Percentiles rank a stretch among this genome's conserved stretches.
phyloP scores from a whole-genome alignment of 768 basidiomycete genomes.

The Lactarius akahatsu region DNA sequence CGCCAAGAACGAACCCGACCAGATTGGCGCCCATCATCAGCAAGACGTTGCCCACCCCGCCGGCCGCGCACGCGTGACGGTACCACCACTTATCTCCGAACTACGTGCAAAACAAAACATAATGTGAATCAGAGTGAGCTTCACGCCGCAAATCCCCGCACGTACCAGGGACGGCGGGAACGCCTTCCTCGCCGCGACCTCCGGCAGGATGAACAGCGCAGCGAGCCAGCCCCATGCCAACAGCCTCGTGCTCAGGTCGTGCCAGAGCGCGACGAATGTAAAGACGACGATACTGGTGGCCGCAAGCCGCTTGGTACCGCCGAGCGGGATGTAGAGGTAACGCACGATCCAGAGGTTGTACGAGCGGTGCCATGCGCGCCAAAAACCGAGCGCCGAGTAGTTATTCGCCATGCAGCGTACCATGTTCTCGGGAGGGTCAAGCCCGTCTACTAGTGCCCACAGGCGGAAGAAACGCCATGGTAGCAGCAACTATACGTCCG shows the following conservation, averaged over 20 bases:
- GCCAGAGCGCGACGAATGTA: conserved; percentile 97
- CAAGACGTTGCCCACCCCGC: conserved; percentile 79
- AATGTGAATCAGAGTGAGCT: no score
- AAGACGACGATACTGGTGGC: conserved; percentile 78
- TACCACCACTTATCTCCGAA: conserved; percentile 74
- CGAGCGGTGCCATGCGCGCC: conserved; percentile 95
- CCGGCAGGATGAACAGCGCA: conserved; percentile 86
- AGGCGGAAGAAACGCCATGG: conserved; percentile 97
- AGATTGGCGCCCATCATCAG: conserved; percentile 93
- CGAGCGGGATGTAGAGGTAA: conserved; percentile 91
- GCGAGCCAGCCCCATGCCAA: conserved; percentile 98
- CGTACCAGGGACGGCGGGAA: conserved; percentile 61
- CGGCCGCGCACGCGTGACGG: conserved; percentile 78
- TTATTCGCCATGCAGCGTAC: conserved; percentile 98
- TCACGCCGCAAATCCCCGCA: not conserved
- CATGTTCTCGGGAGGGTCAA: conserved; percentile 98
- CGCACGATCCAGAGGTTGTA: conserved; percentile 95
- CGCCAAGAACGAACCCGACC: conserved; percentile 90
- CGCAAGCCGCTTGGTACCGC: conserved; percentile 58
- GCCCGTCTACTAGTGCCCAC: conserved; percentile 84
- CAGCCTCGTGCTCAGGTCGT: conserved; percentile 84
- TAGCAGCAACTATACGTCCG: conserved; percentile 69
- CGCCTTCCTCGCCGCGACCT: conserved; percentile 60
- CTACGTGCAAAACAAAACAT: conserved; percentile 41
- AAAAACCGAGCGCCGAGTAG: conserved; percentile 90